Base-by-base conservation (phyloP, 768 basidiomycete species). In the Lyophyllum semitale region DNA sequence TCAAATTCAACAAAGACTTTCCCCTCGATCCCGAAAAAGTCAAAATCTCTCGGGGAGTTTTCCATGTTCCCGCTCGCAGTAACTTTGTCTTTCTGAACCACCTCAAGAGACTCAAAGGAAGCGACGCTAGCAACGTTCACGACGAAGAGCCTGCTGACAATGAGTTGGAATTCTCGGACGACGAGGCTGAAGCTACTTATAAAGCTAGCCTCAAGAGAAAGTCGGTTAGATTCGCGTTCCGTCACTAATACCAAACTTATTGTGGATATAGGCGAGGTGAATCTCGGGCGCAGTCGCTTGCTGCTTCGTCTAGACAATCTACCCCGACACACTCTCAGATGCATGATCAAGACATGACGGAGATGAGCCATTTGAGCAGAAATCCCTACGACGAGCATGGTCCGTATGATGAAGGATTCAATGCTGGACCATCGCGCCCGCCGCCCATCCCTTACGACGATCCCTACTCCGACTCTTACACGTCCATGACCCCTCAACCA, bases 81-180 rank as follows among this genome's bases (percentile, higher is more conserved):
- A 80, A 82, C 40, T 95, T 95, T 66, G 88, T 98, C 48, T 94
- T 91, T 68, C 79, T 94, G 42, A 77, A 80, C 33, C 82, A 87
- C 43, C 79, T 98, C 43, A 81, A 82, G 55, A 77, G 73, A 17
- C 67, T 84, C 58, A 95, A 87, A 66, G 96, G 95, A 38, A 94
- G 91, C 59, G 96, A 98, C 62, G 96, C 96, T 20, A 93, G 91
- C 64, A 98, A 98, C 66, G 78, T 94, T 9, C 85, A 94, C 61
- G 96, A 98, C 66, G 96, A 98, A 71, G 96, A 98, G 68, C 88
- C 92, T 2, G 90, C 78, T 1, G 94, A 92, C 18, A 84, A 93
- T 52, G 96, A 98, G 66, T 65, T 92, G 27, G 96, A 98, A 67
- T 98, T 95, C 71, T 94, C 91, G 3, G 96, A 98, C 60, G 96